phyloP scores from a whole-genome alignment of 768 basidiomycete genomes.

The Cubamyces lactineus region DNA sequence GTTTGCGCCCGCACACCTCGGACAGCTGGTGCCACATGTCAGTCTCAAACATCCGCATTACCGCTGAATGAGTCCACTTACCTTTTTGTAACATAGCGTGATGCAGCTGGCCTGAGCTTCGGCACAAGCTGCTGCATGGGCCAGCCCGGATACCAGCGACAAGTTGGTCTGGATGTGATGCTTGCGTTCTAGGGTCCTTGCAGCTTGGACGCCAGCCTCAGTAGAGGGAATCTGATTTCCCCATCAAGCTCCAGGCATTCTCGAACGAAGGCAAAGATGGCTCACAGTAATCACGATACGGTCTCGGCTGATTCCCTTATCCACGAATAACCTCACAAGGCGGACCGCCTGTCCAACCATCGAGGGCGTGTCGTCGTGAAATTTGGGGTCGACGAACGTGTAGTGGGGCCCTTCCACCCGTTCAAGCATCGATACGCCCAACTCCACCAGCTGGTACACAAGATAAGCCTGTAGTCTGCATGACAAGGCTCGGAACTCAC shows the following conservation, averaged over 20 bases:
- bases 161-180: constrained; percentile 54
- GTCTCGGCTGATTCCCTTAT: constrained; percentile 42
- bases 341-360: constrained; percentile 49
- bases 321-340: constrained; percentile 45
- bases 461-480: constrained; percentile 1
- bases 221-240: constrained; percentile 58
- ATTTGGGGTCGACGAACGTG: constrained; percentile 54
- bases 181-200: constrained; percentile 41
- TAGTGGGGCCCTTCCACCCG: constrained; percentile 52
- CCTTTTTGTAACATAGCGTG: constrained; percentile 53
- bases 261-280: not conserved
- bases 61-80: constrained; percentile 35
- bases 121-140: constrained; percentile 58
- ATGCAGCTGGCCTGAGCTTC: constrained; percentile 53
- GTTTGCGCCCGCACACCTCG: constrained; percentile 11
- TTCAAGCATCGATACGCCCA: constrained; percentile 49
- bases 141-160: constrained; percentile 52
- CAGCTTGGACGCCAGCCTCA: constrained; percentile 53
- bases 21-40: constrained; percentile 16
- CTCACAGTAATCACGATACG: constrained; percentile 56
- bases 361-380: constrained; percentile 38
- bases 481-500: constrained; percentile 30
- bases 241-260: constrained; percentile 7
- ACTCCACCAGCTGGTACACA: constrained; percentile 50
- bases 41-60: not conserved